These are phyloP conservation scores for Macrophomina pseudophaseolina DNA, from an alignment of 2,329 filamentous ascomycete species.

Conservation along the genomic window DNA sequence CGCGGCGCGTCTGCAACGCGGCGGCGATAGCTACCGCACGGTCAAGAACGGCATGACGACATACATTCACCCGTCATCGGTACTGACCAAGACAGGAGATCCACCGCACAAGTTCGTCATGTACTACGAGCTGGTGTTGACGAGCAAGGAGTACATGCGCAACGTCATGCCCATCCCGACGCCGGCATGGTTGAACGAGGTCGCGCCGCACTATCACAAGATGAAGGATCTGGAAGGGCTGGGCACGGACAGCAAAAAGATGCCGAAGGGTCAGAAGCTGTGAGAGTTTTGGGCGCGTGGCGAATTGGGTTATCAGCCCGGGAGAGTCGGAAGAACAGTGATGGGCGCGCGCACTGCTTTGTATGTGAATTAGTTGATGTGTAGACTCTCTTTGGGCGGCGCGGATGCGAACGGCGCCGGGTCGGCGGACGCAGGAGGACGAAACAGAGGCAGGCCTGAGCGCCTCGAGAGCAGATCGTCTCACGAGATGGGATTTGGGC, in stretches of 20 bases:
- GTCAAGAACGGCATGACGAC: slow-evolving; percentile 90
- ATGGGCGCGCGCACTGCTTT: not conserved
- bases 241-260: slow-evolving; percentile 69
- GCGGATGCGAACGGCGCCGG: not conserved
- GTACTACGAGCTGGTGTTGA: slow-evolving; percentile 83
- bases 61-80: slow-evolving; percentile 87
- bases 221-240: slow-evolving; percentile 84
- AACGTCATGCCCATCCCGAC: slow-evolving; percentile 79
- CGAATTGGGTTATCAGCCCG: not conserved
- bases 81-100: slow-evolving; percentile 75
- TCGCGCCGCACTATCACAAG: slow-evolving; percentile 95
- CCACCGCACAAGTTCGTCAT: slow-evolving; percentile 84
- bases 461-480: not conserved
- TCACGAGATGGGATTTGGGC: not conserved
- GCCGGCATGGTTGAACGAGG: slow-evolving; percentile 81
- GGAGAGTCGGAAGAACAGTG: not conserved
- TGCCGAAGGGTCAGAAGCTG: slow-evolving; percentile 61
- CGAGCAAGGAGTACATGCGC: slow-evolving; percentile 91
- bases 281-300: not conserved
- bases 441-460: not conserved
- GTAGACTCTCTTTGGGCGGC: not conserved
- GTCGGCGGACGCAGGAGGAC: not conserved
- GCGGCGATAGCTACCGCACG: slow-evolving; percentile 86
- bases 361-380: not conserved
- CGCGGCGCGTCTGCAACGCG: slow-evolving; percentile 79